phyloP scores from a whole-genome alignment of 768 basidiomycete species.

The Trametes cinnabarina region DNA sequence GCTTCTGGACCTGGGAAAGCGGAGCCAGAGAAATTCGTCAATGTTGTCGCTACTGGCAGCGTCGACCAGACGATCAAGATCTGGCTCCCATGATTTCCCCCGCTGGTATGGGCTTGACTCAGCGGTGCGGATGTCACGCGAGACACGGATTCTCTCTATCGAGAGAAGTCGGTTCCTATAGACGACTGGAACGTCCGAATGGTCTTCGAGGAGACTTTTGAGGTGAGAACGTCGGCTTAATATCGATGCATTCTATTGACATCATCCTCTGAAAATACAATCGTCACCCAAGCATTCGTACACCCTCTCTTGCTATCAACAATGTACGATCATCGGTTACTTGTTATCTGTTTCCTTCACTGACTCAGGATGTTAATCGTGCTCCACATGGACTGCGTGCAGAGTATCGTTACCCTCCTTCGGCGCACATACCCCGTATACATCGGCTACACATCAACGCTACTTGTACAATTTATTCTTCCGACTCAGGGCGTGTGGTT shows the following conservation, averaged over 20 bases:
- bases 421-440: slow-evolving; percentile 23
- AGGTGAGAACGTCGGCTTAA: neutral
- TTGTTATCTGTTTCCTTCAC: neutral
- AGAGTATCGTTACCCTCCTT: slow-evolving; percentile 21
- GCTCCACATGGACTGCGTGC: neutral
- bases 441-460: slow-evolving; percentile 17
- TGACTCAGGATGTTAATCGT: neutral
- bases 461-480: slow-evolving; percentile 22
- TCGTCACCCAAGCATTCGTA: slow-evolving; percentile 1
- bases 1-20: slow-evolving; percentile 49
- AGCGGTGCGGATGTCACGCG: slow-evolving; percentile 51
- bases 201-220: neutral
- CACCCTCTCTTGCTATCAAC: slow-evolving; percentile 14
- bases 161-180: slow-evolving; percentile 2
- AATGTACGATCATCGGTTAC: slow-evolving; percentile 6
- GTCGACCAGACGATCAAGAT: slow-evolving; percentile 27
- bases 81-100: slow-evolving; percentile 22
- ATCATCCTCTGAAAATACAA: too few relatives aligned
- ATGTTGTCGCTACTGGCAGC: slow-evolving; percentile 24
- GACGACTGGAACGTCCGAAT: slow-evolving; percentile 8
- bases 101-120: slow-evolving; percentile 48
- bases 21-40: slow-evolving; percentile 54
- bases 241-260: neutral
- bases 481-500: neutral
- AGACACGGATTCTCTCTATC: neutral